Evolutionary conservation across 2,329 filamentous ascomycete genomes (phyloP).

Genomic region (Talaromyces sp.): DNA sequence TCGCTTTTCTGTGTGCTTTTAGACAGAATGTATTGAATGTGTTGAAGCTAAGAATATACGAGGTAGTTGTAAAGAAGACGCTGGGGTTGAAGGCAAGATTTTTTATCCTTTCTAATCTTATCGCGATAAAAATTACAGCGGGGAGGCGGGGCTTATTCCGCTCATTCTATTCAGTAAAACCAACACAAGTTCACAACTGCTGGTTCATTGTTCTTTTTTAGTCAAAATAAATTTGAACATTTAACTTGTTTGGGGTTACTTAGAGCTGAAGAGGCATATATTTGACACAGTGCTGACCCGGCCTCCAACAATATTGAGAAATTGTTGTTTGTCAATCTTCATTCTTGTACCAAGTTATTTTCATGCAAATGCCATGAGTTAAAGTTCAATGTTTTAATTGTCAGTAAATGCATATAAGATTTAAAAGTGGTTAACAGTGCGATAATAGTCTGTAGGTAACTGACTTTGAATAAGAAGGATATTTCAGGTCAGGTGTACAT

Average conservation of each 20-base stretch:
- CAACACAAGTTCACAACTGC: background rate
- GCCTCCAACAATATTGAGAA: too few relatives aligned
- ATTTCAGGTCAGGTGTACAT: background rate
- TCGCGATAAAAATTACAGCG: slow-evolving; percentile 1
- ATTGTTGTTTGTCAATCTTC: too few relatives aligned
- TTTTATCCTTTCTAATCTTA: background rate
- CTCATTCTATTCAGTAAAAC: background rate
- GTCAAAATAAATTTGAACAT: too few relatives aligned
- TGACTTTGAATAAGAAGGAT: background rate
- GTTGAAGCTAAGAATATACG: background rate
- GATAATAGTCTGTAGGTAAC: background rate
- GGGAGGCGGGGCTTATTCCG: slow-evolving; percentile 6
- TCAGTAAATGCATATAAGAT: background rate
- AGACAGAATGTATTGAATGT: background rate
- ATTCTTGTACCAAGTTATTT: background rate
- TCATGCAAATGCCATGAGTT: background rate
- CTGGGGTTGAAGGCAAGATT: background rate
- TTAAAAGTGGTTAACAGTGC: background rate
- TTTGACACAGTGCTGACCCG: too few relatives aligned
- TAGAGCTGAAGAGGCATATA: too few relatives aligned
- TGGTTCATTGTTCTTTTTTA: background rate
- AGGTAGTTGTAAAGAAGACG: background rate
- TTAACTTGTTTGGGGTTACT: too few relatives aligned
- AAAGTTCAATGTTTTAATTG: background rate
- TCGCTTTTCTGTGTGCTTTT: background rate